Evolutionary conservation across 2,329 filamentous ascomycete genomes (phyloP), one percentile per base, ranked within the genome.

Genomic region (Apiospora saccharicola): DNA sequence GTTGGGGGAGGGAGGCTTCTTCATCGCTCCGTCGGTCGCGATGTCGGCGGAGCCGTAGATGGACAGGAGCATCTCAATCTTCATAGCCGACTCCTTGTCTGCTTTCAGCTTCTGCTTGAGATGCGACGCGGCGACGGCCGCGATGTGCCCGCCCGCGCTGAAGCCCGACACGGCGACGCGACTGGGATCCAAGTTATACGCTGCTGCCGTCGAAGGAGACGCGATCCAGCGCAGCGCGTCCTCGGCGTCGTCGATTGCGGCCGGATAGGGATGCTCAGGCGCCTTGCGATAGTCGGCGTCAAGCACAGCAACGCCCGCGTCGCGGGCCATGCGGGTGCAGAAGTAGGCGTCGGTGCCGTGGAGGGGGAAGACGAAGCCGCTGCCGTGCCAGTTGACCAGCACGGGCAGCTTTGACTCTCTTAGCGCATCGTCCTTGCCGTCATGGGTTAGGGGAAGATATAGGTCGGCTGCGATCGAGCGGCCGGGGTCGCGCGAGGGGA

Each of bases 231-330:
- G 78, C 12, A 93, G 79, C 0, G 90, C 89, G 73, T 92, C 90
- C 41, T 89, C 88, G 61, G 89, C 89, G 78, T 93, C 91, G 75
- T 93, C 90, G 0, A 93, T 86, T 0, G 90, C 87, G 0, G 87
- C 88, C 0, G 91, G 91, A 77, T 91, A 92, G 0, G 90, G 90
- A 75, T 88, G 84, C 76, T 89, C 88, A 0, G 91, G 91, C 0
- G 91, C 90, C 2, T 92, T 85, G n/a, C 91, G 87, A 78, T 93
- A 93, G 76, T 92, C 90, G 75, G 92, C 89, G 1, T 87, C 89
- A 73, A 93, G 87, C 71, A 92, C 86, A 30, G 92, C 83, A 41
- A 88, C 89, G 70, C 89, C 85, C 16, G 88, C 82, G 5, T 85
- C 82, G 37, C 86, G 81, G 51, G 88, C 81, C 4, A 91, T 86